Evolutionary conservation across 352 stramenopile genomes (phyloP).

Genomic region (Globisporangium orthogonon): DNA sequence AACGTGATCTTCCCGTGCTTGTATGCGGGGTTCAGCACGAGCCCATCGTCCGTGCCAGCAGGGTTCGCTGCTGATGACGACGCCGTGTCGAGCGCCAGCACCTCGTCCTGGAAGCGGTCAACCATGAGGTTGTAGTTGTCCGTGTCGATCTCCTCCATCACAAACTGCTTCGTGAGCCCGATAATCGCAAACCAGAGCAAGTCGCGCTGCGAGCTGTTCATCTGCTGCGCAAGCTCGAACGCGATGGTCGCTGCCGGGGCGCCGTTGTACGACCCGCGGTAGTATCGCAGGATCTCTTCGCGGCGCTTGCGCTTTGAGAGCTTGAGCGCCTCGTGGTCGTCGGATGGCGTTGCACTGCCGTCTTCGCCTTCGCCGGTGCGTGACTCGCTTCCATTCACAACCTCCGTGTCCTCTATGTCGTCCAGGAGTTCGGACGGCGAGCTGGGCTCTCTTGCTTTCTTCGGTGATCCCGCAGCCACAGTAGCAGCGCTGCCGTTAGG

Average conservation of each 20-base stretch:
- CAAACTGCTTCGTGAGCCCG: conserved; percentile 94
- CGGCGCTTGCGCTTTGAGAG: conserved; percentile 51
- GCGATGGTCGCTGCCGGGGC: conserved; percentile 69
- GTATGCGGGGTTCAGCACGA: conserved; percentile 43
- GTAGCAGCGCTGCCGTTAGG: conserved; percentile 8
- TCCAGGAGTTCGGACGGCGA: conserved; percentile 6
- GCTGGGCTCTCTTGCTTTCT: conserved; percentile 8
- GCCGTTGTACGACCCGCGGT: conserved; percentile 88
- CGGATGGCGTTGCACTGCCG: conserved; percentile 6
- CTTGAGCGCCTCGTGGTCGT: conserved; percentile 19
- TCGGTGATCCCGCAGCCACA: not conserved
- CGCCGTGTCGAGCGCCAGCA: conserved; percentile 62
- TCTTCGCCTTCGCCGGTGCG: conserved; percentile 8
- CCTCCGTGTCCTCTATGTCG: conserved; percentile 1
- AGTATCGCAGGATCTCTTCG: conserved; percentile 90
- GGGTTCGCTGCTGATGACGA: conserved; percentile 24
- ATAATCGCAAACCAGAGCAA: conserved; percentile 97
- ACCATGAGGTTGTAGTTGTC: conserved; percentile 91
- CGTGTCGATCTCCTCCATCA: conserved; percentile 90
- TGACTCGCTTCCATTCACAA: not conserved
- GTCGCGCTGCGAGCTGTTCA: conserved; percentile 84
- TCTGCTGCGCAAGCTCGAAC: conserved; percentile 75
- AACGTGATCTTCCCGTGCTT: conserved; percentile 83
- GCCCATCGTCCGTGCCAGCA: conserved; percentile 16
- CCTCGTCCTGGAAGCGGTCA: conserved; percentile 87